Base-by-base conservation (phyloP, 257 asterid species). In the Solanum corneliomulleri region DNA sequence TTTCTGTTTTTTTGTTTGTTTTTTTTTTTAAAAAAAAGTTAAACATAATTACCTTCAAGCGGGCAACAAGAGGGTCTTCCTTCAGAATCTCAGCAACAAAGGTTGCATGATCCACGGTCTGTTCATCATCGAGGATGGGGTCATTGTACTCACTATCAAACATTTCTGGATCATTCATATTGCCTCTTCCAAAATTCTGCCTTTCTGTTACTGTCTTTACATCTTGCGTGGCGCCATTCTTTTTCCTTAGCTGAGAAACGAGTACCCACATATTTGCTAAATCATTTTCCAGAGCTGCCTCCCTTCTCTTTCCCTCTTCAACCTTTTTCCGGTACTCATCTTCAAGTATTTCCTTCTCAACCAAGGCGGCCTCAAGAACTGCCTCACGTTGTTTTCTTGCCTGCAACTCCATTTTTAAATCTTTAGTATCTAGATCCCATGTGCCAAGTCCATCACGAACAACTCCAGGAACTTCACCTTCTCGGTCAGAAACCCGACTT, bases 201-300 rank as follows among this genome's bases (percentile, higher is more conserved):
- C 89, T 71, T 27, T 85, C 90, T 31, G 69, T 37, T 29, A 31
- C 90, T 82, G 87, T 86, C 89, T 92, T 93, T 20, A 89, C 72
- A 85, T 92, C 96, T 66, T 89, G 92, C 21, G 78, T 29, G 62
- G 86, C 90, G 27, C 92, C 90, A 37, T 89, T 95, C 87, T 95
- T 96, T 91, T 93, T 95, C 92, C 94, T 97, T 86, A 97, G 92
- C 93, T 93, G 99, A 86, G 99, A 96, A 90, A 97, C 97, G 35
- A 96, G 96, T 88, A 97, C 98, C 99, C 99, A 97, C 99, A 97
- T 97, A 86, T 97, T 97, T 58, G 99, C 98, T 88, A 97, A 91
- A 88, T 97, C 99, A 92, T 97, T 97, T 87, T 97, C 99, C 87
- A 97, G 89, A 87, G 94, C 90, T 1, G 98, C 93, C 91, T 97